phyloP scores from a whole-genome alignment of 495 filamentous ascomycete genomes.

The Podospora sp. region DNA sequence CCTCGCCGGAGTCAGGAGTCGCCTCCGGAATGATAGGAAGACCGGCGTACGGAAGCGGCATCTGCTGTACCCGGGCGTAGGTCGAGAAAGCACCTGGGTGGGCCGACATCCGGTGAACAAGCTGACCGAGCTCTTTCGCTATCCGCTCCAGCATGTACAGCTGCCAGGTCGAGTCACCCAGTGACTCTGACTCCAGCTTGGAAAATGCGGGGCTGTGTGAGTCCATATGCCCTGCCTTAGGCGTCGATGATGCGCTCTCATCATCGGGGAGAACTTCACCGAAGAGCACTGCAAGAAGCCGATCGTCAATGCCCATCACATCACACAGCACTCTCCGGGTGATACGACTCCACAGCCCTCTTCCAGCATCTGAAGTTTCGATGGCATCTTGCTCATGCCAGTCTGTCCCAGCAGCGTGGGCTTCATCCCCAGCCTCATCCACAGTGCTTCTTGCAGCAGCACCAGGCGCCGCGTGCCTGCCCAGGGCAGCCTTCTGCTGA shows the following conservation, averaged over 20 bases:
- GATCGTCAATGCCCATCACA: slow-evolving; percentile 88
- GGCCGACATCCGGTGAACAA: slow-evolving; percentile 80
- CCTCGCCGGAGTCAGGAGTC: slow-evolving; percentile 33
- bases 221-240: slow-evolving; percentile 35
- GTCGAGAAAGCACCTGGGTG: slow-evolving; percentile 76
- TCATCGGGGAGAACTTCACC: slow-evolving; percentile 77
- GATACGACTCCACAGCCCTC: slow-evolving; percentile 77
- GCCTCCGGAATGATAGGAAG: slow-evolving; percentile 57
- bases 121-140: slow-evolving; percentile 78
- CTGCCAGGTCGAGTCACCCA: slow-evolving; percentile 66
- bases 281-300: slow-evolving; percentile 79
- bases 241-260: slow-evolving; percentile 44
- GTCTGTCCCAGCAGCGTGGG: slow-evolving; percentile 33
- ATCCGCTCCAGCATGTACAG: slow-evolving; percentile 77
- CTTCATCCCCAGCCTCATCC: slow-evolving; percentile 40
- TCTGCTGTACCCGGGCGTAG: slow-evolving; percentile 59
- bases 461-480: slow-evolving; percentile 25
- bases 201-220: slow-evolving; percentile 30
- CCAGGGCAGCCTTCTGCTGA: slow-evolving; percentile 16
- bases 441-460: slow-evolving; percentile 25
- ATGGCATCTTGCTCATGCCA: slow-evolving; percentile 47
- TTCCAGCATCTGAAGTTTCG: slow-evolving; percentile 43
- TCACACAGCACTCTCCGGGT: slow-evolving; percentile 86
- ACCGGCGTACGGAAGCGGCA: slow-evolving; percentile 57
- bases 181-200: slow-evolving; percentile 37